Evolutionary conservation across 2,329 filamentous ascomycete genomes (phyloP).

Genomic region (Venturia aucupariae): DNA sequence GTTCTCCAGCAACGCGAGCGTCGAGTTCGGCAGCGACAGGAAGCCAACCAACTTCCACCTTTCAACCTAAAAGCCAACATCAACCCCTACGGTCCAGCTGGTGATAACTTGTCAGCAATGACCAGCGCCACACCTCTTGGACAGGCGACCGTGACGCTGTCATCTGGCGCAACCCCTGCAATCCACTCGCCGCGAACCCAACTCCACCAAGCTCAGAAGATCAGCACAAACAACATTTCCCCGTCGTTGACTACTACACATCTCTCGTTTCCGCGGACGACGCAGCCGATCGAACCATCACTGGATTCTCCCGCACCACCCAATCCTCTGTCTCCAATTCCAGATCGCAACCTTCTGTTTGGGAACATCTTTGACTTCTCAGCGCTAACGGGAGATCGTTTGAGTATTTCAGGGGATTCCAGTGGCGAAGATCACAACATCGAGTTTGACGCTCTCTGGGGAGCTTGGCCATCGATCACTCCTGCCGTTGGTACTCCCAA

Average conservation of each 20-base stretch:
- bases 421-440: conserved; percentile 29
- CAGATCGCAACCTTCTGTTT: conserved; percentile 6
- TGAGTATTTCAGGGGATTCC: conserved; percentile 22
- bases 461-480: conserved; percentile 25
- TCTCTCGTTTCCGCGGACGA: neutral
- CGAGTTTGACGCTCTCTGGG: conserved; percentile 34
- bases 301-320: conserved; percentile 7
- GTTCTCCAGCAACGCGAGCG: conserved; percentile 24
- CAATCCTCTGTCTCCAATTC: conserved; percentile 3
- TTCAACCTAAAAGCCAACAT: conserved; percentile 10
- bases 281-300: conserved; percentile 6
- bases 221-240: neutral
- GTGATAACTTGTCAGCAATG: neutral
- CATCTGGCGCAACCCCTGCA: neutral
- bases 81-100: conserved; percentile 3
- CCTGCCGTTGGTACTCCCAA: conserved; percentile 8
- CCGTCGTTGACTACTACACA: neutral
- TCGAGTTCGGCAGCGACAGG: neutral
- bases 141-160: conserved; percentile 71
- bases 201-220: neutral
- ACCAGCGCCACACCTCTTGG: conserved; percentile 61
- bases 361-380: conserved; percentile 29
- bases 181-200: neutral
- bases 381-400: conserved; percentile 23
- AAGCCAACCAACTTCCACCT: conserved; percentile 9